Percentiles rank a stretch among this genome's conserved stretches.
Conservation (phyloP, 371 early-diverging fungal genomes). For the Synchytrium microbalum region DNA sequence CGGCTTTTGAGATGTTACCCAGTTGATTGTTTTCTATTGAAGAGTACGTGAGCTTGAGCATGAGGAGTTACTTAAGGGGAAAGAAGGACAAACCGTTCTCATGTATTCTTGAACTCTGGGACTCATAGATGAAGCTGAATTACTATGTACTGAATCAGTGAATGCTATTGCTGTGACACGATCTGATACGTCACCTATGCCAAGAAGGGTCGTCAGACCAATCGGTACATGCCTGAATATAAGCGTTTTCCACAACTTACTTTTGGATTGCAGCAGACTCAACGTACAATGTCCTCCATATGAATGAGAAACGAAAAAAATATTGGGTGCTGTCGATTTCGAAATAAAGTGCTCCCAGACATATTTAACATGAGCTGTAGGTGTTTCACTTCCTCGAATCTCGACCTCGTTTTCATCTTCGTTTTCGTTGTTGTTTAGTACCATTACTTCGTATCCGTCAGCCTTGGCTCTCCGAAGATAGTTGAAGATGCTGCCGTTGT, state of each 20-base stretch:
- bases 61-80: background rate
- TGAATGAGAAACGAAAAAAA: background rate
- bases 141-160: background rate
- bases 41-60: background rate
- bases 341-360: background rate
- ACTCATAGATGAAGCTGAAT: background rate
- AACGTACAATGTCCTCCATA: background rate
- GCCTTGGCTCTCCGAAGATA: background rate
- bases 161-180: background rate
- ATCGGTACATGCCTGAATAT: too few relatives aligned
- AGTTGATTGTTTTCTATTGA: background rate
- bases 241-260: too few relatives aligned
- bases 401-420: background rate
- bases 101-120: background rate
- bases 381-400: background rate
- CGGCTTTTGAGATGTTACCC: background rate
- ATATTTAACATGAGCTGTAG: background rate
- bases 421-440: conserved; percentile 1
- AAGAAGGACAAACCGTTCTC: background rate
- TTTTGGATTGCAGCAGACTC: background rate
- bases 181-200: background rate
- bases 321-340: background rate
- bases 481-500: background rate
- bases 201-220: too few relatives aligned
- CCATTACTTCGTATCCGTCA: background rate